phyloP scores from a whole-genome alignment of 257 asterid genomes.

The Jasminum sambac region DNA sequence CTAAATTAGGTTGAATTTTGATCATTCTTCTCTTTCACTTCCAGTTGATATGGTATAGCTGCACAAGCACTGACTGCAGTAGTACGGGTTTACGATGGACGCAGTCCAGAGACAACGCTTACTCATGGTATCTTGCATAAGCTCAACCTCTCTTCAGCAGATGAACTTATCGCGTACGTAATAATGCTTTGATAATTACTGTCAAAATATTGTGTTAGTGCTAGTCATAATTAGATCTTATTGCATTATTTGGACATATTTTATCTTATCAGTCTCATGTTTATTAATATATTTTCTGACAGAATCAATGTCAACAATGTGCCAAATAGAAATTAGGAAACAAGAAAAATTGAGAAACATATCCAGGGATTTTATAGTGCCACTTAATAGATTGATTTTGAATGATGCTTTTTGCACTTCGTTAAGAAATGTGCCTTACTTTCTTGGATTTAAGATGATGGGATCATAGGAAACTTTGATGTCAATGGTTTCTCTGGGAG shows the following conservation, averaged over 20 bases:
- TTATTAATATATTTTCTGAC: neutral
- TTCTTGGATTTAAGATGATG: neutral
- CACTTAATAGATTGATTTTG: neutral
- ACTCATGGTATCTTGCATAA: slow-evolving; percentile 44
- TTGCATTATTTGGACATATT: neutral
- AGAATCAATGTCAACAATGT: neutral
- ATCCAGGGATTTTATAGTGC: too few relatives aligned
- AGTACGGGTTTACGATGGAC: slow-evolving; percentile 80
- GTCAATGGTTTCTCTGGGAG: neutral
- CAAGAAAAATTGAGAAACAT: too few relatives aligned
- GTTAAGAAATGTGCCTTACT: neutral
- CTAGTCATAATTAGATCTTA: neutral
- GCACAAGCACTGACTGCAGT: too few relatives aligned
- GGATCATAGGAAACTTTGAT: neutral
- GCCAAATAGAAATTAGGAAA: neutral
- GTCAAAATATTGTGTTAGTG: neutral
- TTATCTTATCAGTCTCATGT: neutral
- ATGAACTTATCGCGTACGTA: slow-evolving; percentile 77
- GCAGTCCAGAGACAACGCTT: slow-evolving; percentile 70
- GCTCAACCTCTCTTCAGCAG: slow-evolving; percentile 70
- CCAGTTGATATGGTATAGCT: slow-evolving; percentile 87
- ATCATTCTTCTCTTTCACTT: slow-evolving; percentile 24
- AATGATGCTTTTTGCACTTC: neutral
- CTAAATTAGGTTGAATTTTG: neutral
- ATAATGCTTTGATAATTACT: slow-evolving; percentile 17